Conservation (phyloP, 2,329 filamentous ascomycete genomes). For the Cladophialophora psammophila region DNA sequence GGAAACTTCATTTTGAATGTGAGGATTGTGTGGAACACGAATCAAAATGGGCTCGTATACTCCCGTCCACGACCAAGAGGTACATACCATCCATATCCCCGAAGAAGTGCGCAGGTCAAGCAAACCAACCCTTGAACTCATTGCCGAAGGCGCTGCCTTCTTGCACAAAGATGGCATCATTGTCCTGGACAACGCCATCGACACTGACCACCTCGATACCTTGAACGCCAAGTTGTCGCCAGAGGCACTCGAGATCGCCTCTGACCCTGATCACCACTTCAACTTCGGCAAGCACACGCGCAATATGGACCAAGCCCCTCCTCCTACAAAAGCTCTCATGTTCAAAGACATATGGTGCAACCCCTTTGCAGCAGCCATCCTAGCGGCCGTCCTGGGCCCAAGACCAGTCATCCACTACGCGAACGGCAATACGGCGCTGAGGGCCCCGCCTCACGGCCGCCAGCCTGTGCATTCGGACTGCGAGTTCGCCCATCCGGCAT, state of each 20-base stretch:
- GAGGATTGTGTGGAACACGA: neutral
- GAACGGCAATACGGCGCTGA: conserved; percentile 52
- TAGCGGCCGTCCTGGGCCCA: conserved; percentile 49
- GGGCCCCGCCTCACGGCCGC: conserved; percentile 43
- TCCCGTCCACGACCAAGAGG: conserved; percentile 33
- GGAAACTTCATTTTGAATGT: neutral
- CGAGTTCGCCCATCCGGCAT: conserved; percentile 56
- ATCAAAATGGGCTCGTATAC: conserved; percentile 35
- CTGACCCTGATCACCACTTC: conserved; percentile 40
- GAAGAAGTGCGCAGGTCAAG: conserved; percentile 32
- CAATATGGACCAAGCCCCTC: conserved; percentile 54
- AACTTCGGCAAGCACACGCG: conserved; percentile 47
- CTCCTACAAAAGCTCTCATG: conserved; percentile 46
- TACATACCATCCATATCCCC: conserved; percentile 37
- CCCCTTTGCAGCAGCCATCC: conserved; percentile 48
- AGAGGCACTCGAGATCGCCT: conserved; percentile 47
- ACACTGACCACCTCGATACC: conserved; percentile 44
- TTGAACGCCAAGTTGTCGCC: conserved; percentile 43
- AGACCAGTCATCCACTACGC: conserved; percentile 48
- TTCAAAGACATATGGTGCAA: conserved; percentile 51
- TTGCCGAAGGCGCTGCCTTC: conserved; percentile 38
- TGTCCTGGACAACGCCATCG: conserved; percentile 49
- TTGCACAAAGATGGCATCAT: conserved; percentile 50
- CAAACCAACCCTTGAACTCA: conserved; percentile 33
- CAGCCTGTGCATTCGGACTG: conserved; percentile 55